phyloP scores from a whole-genome alignment of 2,329 filamentous ascomycete genomes.

The Didymellaceae sp. region DNA sequence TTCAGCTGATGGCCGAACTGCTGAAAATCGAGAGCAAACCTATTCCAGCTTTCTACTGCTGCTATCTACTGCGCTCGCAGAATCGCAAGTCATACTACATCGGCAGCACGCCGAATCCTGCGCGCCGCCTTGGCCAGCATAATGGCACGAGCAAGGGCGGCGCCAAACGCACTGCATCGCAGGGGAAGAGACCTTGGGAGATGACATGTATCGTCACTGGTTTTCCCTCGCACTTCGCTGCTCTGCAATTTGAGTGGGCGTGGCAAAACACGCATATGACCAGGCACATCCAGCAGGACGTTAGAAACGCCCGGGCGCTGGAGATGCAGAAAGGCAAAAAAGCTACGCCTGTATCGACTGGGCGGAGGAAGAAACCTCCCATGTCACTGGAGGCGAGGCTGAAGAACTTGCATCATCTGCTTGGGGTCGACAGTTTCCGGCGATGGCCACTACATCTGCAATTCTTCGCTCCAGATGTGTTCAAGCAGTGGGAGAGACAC shows the following conservation, averaged over 20 bases:
- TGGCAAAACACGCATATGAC: slow-evolving; percentile 86
- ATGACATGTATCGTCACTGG: slow-evolving; percentile 87
- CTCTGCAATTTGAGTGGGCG: slow-evolving; percentile 97
- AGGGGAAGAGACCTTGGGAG: slow-evolving; percentile 74
- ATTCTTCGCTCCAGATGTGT: slow-evolving; percentile 77
- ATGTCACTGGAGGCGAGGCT: slow-evolving; percentile 72
- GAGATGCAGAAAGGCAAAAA: slow-evolving; percentile 40
- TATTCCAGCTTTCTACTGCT: slow-evolving; percentile 90
- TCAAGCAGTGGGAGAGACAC: slow-evolving; percentile 70
- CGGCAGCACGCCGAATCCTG: slow-evolving; percentile 88
- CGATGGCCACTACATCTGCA: slow-evolving; percentile 82
- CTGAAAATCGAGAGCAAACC: slow-evolving; percentile 35
- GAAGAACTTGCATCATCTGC: slow-evolving; percentile 80
- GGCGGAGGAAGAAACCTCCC: slow-evolving; percentile 57
- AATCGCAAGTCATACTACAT: slow-evolving; percentile 79
- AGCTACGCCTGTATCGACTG: slow-evolving; percentile 40
- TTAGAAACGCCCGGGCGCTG: slow-evolving; percentile 44
- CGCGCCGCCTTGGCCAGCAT: slow-evolving; percentile 84
- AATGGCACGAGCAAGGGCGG: slow-evolving; percentile 86
- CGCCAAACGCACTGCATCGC: slow-evolving; percentile 74
- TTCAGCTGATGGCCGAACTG: slow-evolving; percentile 18
- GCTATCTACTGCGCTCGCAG: slow-evolving; percentile 88
- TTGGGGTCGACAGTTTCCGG: slow-evolving; percentile 79
- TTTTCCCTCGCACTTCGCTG: slow-evolving; percentile 85
- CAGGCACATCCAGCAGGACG: slow-evolving; percentile 69